A percentile compares a stretch with the other conserved stretches of the same genome.
phyloP scores from a whole-genome alignment of 139 green algal genomes.

The Coelastrella sp. region DNA sequence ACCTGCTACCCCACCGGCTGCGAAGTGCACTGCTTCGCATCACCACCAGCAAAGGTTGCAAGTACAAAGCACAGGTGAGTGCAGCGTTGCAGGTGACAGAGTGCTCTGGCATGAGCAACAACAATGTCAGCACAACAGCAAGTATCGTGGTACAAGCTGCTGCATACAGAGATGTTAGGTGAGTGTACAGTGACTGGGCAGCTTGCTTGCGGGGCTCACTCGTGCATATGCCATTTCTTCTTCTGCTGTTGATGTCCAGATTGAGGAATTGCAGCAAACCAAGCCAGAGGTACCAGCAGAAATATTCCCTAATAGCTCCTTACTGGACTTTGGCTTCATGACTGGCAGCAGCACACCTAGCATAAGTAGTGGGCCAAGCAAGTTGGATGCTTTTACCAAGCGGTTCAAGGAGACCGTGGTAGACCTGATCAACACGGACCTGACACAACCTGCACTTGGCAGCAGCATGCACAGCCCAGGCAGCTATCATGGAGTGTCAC shows the following conservation, averaged over 20 bases:
- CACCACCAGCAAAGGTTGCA: conserved; percentile 45
- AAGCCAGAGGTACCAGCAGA: conserved; percentile 38
- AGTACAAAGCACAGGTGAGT: conserved; percentile 55
- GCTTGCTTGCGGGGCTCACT: neutral
- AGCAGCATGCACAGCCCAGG: conserved; percentile 5
- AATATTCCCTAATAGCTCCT: neutral
- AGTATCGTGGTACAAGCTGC: too few relatives aligned
- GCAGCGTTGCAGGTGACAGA: neutral
- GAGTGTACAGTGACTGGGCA: neutral
- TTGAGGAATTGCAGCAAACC: conserved; percentile 61
- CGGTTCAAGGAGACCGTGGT: conserved; percentile 49
- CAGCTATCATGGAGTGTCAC: neutral
- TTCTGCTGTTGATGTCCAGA: conserved; percentile 33
- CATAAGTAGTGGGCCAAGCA: neutral
- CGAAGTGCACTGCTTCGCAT: conserved; percentile 55
- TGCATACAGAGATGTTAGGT: neutral
- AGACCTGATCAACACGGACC: conserved; percentile 50
- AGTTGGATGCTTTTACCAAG: conserved; percentile 42
- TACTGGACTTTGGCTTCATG: conserved; percentile 31
- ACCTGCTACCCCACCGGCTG: conserved; percentile 37
- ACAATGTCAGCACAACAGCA: neutral
- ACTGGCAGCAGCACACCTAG: neutral
- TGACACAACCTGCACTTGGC: conserved; percentile 31
- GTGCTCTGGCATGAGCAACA: neutral
- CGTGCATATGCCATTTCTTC: neutral